Base-by-base conservation (phyloP, 495 filamentous ascomycete species). In the Penicillium pulvis region DNA sequence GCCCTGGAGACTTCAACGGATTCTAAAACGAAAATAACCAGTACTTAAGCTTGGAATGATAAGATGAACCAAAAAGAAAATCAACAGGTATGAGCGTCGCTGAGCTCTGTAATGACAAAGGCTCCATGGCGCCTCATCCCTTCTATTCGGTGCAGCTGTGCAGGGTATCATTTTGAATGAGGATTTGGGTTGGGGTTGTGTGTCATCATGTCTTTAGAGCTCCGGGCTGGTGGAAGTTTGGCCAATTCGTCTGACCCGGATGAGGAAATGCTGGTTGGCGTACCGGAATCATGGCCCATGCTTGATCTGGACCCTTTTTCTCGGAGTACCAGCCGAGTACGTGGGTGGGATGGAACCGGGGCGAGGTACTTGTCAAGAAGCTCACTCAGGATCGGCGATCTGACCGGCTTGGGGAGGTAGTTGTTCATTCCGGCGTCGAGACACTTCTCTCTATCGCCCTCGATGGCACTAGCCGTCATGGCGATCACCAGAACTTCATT, bases 351-450 rank as follows among this genome's bases (percentile, higher is more conserved):
- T 8, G 75, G 75, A 61, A 84, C 83, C 12, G 78, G 84, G 17
- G 79, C 82, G 36, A 85, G 75, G 64, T 91, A 91, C 17, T 80
- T 75, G 58, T 92, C 89, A 51, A 93, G 67, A 78, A 92, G 90
- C 65, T 85, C 82, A 70, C 87, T 90, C 36, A 93, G 75, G 45
- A 92, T 78, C 23, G 85, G 83, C 16, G 83, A 85, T 51, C 91
- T 81, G 2, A 97, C 92, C 9, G 92, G 92, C 69, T 97, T 97
- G 24, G 92, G 91, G 6, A 97, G 84, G 59, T 97, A 97, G 60
- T 96, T 91, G 73, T 96, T 96, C 92, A 97, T 97, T 28, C 92
- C 92, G 1, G 91, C 90, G 26, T 91, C 90, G 16, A 97, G 77
- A 63, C 92, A 97, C 71, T 93, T 95, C 71, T 97, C 92, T 28